Base-by-base conservation (phyloP, 331 rosid species). In the Pyrus hybrid region DNA sequence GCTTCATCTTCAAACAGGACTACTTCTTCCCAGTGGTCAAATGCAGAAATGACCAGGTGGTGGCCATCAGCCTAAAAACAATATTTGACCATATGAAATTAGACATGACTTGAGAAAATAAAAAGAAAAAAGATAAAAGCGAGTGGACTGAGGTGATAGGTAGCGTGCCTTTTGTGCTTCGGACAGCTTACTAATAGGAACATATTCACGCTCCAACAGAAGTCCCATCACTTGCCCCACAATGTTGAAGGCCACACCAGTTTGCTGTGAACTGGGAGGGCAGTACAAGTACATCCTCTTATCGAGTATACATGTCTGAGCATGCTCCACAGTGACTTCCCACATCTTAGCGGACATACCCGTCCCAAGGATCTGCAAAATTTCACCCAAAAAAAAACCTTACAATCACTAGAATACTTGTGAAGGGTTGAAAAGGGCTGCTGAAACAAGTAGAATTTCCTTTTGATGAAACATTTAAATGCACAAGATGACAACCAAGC, bases 261-360 rank as follows among this genome's bases (percentile, higher is more conserved):
- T 70, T 81, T 77, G 82, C 71, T 87, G 88, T 72, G 87, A 86
- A 76, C 75, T 49, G 26, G 83, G 71, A 76, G 88, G 84, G 75
- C 74, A 72, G 79, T 91, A 85, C 74, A 90, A 41, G 35, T 61
- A 75, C 70, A 84, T 80, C 77, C 76, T 79, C 51, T 73, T 64
- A 78, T 90, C 97, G 28, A 89, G 87, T 67, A 81, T 69, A 69
- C 99, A 95, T 61, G 93, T 95, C 80, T 90, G 87, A 57, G 99
- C 97, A 87, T 95, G 99, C 82, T 95, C 97, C 76, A 90, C 87
- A 4, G 93, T 92, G 75, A 86, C 86, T 80, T 95, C 97, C 99
- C 99, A 95, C 97, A 95, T 95, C 91, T 95, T 95, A 66, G 97
- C 82, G 26, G 99, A 92, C 99, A 95, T 95, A 60, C 99, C 99